Evolutionary conservation across 306 rosid species (phyloP).

Genomic region (Sicyos baderoa): DNA sequence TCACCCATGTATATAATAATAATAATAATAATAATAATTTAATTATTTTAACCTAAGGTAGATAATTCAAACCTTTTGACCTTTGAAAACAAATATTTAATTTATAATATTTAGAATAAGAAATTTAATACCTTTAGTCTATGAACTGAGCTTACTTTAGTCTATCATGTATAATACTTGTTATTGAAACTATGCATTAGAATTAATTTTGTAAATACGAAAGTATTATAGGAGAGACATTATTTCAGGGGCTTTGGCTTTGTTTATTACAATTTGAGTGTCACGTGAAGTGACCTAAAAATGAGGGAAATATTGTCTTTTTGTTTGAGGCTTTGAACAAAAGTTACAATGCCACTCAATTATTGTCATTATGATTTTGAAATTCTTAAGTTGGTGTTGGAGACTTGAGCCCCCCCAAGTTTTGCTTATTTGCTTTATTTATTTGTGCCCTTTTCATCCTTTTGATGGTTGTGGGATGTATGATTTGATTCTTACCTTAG

Average conservation of each 20-base stretch:
- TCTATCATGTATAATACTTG: neutral
- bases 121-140: no score
- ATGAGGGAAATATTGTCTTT: neutral
- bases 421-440: neutral
- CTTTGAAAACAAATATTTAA: no score
- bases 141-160: no score
- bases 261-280: neutral
- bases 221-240: neutral
- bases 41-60: no score
- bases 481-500: neutral
- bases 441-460: neutral
- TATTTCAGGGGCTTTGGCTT: neutral
- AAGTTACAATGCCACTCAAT: neutral
- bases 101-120: no score
- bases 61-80: no score
- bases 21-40: no score
- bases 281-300: constrained; percentile 3
- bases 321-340: neutral
- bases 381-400: neutral
- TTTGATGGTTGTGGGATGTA: neutral
- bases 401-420: neutral
- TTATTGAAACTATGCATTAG: neutral
- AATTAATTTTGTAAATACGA: neutral
- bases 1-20: no score
- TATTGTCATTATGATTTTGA: neutral